Conservation (phyloP, 2,329 filamentous ascomycete species). For the Talaromyces sp. region DNA sequence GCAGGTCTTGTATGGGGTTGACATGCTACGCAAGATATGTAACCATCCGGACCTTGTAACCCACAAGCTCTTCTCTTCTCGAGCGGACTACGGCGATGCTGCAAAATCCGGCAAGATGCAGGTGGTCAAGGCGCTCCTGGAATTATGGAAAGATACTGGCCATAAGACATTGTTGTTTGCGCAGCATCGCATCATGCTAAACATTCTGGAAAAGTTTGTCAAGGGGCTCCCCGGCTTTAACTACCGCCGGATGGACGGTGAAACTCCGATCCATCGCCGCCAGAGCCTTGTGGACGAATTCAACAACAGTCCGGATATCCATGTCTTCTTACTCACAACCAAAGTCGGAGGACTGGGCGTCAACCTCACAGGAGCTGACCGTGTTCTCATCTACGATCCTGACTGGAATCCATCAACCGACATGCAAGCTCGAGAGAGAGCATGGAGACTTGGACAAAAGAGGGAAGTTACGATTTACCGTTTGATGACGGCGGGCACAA, state of each 20-base stretch:
- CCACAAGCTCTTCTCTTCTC: conserved; percentile 53
- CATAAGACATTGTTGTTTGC: conserved; percentile 93
- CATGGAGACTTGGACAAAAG: conserved; percentile 93
- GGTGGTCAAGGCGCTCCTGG: conserved; percentile 79
- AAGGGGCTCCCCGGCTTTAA: conserved; percentile 61
- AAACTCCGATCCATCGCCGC: conserved; percentile 80
- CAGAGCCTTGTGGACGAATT: conserved; percentile 89
- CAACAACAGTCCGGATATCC: conserved; percentile 70
- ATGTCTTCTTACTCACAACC: conserved; percentile 90
- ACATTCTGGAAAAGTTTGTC: conserved; percentile 84
- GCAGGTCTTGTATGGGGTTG: conserved; percentile 82
- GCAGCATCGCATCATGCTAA: conserved; percentile 90
- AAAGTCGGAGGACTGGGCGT: conserved; percentile 91
- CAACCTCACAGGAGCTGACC: conserved; percentile 88
- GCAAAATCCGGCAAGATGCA: conserved; percentile 92
- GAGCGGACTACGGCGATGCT: conserved; percentile 66
- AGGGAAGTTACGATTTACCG: conserved; percentile 93
- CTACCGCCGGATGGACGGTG: conserved; percentile 88
- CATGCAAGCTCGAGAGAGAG: conserved; percentile 86
- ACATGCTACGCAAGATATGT: conserved; percentile 90
- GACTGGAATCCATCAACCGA: conserved; percentile 99
- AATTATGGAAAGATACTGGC: conserved; percentile 84
- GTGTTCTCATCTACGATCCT: conserved; percentile 96
- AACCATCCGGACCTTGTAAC: conserved; percentile 90
- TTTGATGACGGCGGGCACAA: conserved; percentile 95